Evolutionary conservation across 1,139 yeast species (phyloP).

Genomic region (Yamadazyma triangularis): DNA sequence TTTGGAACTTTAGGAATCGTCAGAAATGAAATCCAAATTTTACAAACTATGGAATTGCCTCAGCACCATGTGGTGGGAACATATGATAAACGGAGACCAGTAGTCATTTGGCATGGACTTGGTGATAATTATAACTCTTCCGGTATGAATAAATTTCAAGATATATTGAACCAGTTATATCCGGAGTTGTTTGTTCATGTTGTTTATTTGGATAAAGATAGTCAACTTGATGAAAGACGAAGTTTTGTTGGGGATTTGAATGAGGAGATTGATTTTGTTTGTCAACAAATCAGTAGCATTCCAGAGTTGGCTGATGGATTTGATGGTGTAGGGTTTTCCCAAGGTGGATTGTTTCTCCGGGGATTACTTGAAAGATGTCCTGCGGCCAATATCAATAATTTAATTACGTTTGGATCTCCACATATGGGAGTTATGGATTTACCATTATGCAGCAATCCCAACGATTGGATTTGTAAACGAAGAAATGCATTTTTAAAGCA

Average conservation of each 20-base stretch:
- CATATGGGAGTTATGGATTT: slow-evolving; percentile 74
- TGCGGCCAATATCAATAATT: slow-evolving; percentile 43
- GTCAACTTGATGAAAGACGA: slow-evolving; percentile 47
- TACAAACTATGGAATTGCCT: no score
- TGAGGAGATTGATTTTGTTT: slow-evolving; percentile 30
- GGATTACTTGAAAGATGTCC: slow-evolving; percentile 58
- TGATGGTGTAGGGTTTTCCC: slow-evolving; percentile 77
- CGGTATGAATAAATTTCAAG: slow-evolving; percentile 48
- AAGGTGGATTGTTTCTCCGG: slow-evolving; percentile 73
- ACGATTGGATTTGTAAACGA: slow-evolving; percentile 58
- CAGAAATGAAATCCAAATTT: no score
- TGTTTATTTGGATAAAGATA: slow-evolving; percentile 46
- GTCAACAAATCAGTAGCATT: slow-evolving; percentile 34
- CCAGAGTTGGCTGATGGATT: slow-evolving; percentile 51
- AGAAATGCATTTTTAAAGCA: slow-evolving; percentile 51
- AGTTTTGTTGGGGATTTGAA: slow-evolving; percentile 62
- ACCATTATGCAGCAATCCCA: slow-evolving; percentile 50
- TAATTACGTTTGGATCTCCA: slow-evolving; percentile 78
- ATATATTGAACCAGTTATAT: slow-evolving; percentile 35
- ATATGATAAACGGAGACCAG: slow-evolving; percentile 31
- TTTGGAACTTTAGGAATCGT: no score
- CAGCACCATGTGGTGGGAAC: no score
- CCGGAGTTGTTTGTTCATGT: slow-evolving; percentile 56
- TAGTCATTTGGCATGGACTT: slow-evolving; percentile 82
- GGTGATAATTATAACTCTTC: slow-evolving; percentile 71